These are phyloP conservation scores for Silybum marianum DNA, from an alignment of 129 eudicot species.

Conservation along the genomic window DNA sequence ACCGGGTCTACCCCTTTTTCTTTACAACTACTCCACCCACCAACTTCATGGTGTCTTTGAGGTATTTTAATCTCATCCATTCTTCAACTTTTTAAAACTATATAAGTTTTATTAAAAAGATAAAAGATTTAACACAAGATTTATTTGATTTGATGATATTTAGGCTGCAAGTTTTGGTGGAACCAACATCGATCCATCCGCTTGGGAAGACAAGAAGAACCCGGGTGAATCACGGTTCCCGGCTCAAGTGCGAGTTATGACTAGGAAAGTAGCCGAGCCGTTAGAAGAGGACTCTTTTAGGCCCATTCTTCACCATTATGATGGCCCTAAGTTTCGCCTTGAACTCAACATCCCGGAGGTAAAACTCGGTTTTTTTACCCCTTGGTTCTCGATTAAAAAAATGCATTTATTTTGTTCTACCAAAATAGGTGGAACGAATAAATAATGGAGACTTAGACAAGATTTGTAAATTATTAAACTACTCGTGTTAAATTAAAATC, in stretches of 20 bases:
- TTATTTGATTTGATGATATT: not conserved
- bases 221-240: constrained; percentile 95
- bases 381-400: not conserved
- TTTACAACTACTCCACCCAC: constrained; percentile 97
- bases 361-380: constrained; percentile 12
- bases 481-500: not conserved
- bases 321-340: constrained; percentile 98
- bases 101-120: too few relatives aligned
- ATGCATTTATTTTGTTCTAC: not conserved
- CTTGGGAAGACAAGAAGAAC: constrained; percentile 99
- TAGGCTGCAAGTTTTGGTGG: constrained; percentile 99
- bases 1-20: constrained; percentile 91
- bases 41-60: constrained; percentile 98
- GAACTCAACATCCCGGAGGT: constrained; percentile 96
- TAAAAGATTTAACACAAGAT: not conserved
- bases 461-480: not conserved
- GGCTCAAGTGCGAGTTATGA: constrained; percentile 91
- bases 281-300: constrained; percentile 95
- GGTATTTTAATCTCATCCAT: constrained; percentile 44
- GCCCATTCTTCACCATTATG: constrained; percentile 98
- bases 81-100: not conserved
- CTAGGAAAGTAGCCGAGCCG: constrained; percentile 86
- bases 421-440: not conserved
- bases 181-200: constrained; percentile 83
- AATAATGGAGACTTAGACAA: not conserved